Evolutionary conservation across 2,329 filamentous ascomycete species (phyloP), one percentile per base, ranked within the genome.

Genomic region (Chaetomiaceae sp.): DNA sequence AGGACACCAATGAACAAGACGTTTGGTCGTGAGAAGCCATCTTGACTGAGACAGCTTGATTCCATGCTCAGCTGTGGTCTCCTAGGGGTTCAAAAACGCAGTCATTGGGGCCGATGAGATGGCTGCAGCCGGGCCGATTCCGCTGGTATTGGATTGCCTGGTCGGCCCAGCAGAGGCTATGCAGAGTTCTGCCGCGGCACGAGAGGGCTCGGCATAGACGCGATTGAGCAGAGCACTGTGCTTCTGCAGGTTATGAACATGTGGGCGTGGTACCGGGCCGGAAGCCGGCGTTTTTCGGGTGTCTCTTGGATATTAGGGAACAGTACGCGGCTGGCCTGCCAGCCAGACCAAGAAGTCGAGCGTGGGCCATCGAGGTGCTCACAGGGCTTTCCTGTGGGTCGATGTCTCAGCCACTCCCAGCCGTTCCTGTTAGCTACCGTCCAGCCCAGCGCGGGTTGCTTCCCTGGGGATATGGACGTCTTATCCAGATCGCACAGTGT

Each of bases 101-200:
- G 40, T 14, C 25, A n/a, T 44, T 20, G 14, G 31, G 20, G 5
- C 23, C 31, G 5, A 17, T 13, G 25, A n/a, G 27, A 35, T 6
- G 30, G 42, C 42, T 25, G n/a, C 16, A 44, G 19, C 37, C 45
- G 45, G 45, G 17, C 45, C 45, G 45, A 48, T 17, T 41, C 27
- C 5, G 5, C 17, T 14, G 27, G 3, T 10, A 23, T 25, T 9
- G 7, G 19, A 14, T 34, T 5, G 20, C n/a, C 35, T 45, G 21
- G 20, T 14, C 43, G 33, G 30, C 7, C 9, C 43, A 37, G 30
- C 16, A 3, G 4, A 31, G 25, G 13, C 44, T 14, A 25, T 30
- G 39, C 23, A 3, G 23, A 42, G 7, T 19, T n/a, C 4, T 21
- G 10, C 2, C n/a, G 13, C 14, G 30, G 27, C 2, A 3, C 16